phyloP scores from a whole-genome alignment of 2,329 filamentous ascomycete genomes.

The Aspergillus uvarum region DNA sequence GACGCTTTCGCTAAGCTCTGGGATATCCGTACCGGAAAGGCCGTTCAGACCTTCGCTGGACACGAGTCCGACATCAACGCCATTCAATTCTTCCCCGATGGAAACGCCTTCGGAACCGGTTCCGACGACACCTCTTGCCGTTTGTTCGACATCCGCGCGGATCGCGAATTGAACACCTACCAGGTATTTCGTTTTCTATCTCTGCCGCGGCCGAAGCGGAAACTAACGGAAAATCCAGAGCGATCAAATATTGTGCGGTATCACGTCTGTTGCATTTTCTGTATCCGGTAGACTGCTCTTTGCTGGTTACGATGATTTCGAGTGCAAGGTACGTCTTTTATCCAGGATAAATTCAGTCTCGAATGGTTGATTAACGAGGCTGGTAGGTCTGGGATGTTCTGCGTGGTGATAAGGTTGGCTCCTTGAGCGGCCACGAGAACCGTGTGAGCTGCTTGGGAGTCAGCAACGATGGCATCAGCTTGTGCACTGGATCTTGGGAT shows the following conservation, averaged over 20 bases:
- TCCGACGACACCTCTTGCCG: conserved; percentile 97
- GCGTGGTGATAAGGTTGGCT: conserved; percentile 94
- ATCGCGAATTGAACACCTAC: conserved; percentile 72
- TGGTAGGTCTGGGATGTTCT: conserved; percentile 93
- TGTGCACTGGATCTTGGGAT: conserved; percentile 99
- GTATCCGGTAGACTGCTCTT: conserved; percentile 94
- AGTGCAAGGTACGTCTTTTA: conserved; percentile 81
- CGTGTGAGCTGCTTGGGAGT: conserved; percentile 97
- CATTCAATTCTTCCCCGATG: conserved; percentile 98
- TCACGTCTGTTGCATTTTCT: conserved; percentile 96
- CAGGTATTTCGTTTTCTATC: conserved; percentile 41
- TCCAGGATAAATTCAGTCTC: neutral
- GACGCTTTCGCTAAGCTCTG: conserved; percentile 98
- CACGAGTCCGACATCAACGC: conserved; percentile 99
- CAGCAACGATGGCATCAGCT: conserved; percentile 97
- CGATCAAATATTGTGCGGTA: conserved; percentile 94
- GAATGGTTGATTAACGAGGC: conserved; percentile 23
- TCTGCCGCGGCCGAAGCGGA: neutral
- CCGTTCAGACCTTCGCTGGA: conserved; percentile 96
- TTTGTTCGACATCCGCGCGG: conserved; percentile 95
- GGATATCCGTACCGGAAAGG: conserved; percentile 98
- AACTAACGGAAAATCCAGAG: conserved; percentile 58
- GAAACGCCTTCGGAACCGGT: conserved; percentile 95
- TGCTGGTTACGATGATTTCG: conserved; percentile 97
- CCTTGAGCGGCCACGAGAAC: conserved; percentile 95